Evolutionary conservation across 495 filamentous ascomycete species (phyloP), one percentile per base, ranked within the genome.

Genomic region (Neohortaea acidophila): DNA sequence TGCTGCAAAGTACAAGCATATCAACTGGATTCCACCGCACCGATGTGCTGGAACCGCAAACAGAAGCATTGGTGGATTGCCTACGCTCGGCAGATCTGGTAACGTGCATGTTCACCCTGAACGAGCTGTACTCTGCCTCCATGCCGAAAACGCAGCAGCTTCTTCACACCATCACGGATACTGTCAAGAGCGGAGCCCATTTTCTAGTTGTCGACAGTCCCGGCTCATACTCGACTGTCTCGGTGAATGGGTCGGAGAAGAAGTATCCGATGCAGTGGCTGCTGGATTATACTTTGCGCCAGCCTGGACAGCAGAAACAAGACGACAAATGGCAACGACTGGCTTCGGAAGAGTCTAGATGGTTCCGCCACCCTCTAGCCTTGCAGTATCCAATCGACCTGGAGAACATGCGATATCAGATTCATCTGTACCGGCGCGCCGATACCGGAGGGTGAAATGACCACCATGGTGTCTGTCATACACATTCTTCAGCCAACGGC

Each of bases 191-290:
- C 0, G 77, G 77, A 0, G 68, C 81, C 1, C 49, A 89, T 9
- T 61, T 97, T 0, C 67, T 96, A 0, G 83, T 97, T 2, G 73
- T 93, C 12, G 89, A 97, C 59, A 93, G 84, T 44, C 82, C 89
- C 0, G 89, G 89, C 0, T 82, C 74, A 52, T 97, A 96, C 58
- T 87, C 85, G 0, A 83, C 78, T 26, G 65, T 92, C 11, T 67
- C 65, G 2, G 48, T 94, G 0, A 57, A 60, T 29, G 57, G 53
- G 3, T 33, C 67, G 32, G 68, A 73, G 44, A 82, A 79, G 44
- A 71, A 65, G 27, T 97, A 94, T 57, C 84, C 85, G 0, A 96
- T 96, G 85, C 75, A 78, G 47, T 94, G 85, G 73, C 64, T 97
- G 12, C 61, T 97, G 8, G 84, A 96, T 53, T 75, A 85, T 55